A percentile compares a stretch with the other conserved stretches of the same genome.
These are phyloP conservation scores for Termitomyces eurrhizus DNA, from an alignment of 768 basidiomycete genomes.

Conservation along the genomic window DNA sequence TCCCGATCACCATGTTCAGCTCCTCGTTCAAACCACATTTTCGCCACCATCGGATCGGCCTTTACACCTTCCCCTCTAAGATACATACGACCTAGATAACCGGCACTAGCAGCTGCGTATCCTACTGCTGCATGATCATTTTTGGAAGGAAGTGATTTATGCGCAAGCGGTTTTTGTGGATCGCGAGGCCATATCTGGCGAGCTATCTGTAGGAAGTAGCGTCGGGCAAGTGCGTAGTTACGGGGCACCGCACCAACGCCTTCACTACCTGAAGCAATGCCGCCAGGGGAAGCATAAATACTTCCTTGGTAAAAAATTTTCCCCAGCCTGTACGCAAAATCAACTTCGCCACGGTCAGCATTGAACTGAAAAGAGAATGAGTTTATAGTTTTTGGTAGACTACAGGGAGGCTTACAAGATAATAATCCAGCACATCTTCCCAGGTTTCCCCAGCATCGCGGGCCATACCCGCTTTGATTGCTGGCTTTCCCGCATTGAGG, in stretches of 20 bases:
- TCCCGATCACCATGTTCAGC: slow-evolving; percentile 79
- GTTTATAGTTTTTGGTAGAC: not conserved
- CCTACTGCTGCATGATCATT: slow-evolving; percentile 49
- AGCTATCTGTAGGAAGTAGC: slow-evolving; percentile 84
- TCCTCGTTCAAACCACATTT: slow-evolving; percentile 94
- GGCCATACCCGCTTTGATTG: slow-evolving; percentile 80
- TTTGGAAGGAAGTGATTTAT: slow-evolving; percentile 38
- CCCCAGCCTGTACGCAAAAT: slow-evolving; percentile 90
- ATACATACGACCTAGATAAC: slow-evolving; percentile 91
- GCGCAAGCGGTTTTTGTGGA: slow-evolving; percentile 49
- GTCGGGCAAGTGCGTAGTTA: slow-evolving; percentile 69
- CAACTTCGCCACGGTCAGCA: slow-evolving; percentile 85
- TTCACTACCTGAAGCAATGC: slow-evolving; percentile 83
- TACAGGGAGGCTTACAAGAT: slow-evolving; percentile 51
- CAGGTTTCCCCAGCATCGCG: slow-evolving; percentile 90
- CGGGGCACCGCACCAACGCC: slow-evolving; percentile 87
- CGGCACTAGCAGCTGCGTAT: slow-evolving; percentile 78
- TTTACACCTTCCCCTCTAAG: slow-evolving; percentile 90
- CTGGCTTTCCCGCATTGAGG: slow-evolving; percentile 61
- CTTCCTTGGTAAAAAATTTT: slow-evolving; percentile 96
- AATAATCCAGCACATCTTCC: slow-evolving; percentile 91
- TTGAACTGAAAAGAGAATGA: slow-evolving; percentile 63
- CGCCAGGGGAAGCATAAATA: slow-evolving; percentile 76
- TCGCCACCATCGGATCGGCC: slow-evolving; percentile 68
- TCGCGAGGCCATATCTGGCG: slow-evolving; percentile 88